A percentile compares a stretch with the other conserved stretches of the same genome.
Evolutionary conservation across 1,284 basidiomycete genomes (phyloP).

Genomic region (Cryptococcus sp.): DNA sequence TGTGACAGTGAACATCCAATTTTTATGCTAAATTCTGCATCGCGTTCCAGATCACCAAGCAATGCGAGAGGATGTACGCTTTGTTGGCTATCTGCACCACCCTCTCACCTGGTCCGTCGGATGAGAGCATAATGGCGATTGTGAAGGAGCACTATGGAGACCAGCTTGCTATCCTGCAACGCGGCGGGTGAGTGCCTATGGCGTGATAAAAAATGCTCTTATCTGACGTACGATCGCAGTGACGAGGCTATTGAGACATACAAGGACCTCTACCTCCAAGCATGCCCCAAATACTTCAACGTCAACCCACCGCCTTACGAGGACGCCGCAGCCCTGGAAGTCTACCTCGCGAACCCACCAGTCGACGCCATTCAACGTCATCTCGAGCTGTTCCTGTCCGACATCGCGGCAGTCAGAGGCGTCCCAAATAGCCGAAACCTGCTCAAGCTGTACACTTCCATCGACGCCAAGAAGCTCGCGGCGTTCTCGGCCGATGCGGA

Average conservation of each 20-base stretch:
- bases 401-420: conserved; percentile 72
- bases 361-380: conserved; percentile 83
- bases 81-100: conserved; percentile 91
- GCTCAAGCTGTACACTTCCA: conserved; percentile 91
- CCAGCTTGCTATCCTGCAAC: conserved; percentile 80
- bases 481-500: conserved; percentile 64
- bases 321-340: conserved; percentile 67
- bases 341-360: conserved; percentile 59
- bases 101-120: conserved; percentile 82
- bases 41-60: conserved; percentile 80
- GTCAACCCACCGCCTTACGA: conserved; percentile 94
- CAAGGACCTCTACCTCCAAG: conserved; percentile 91
- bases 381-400: conserved; percentile 73
- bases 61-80: conserved; percentile 96
- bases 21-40: not conserved
- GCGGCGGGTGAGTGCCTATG: conserved; percentile 62
- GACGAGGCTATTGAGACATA: conserved; percentile 77
- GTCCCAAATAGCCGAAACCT: conserved; percentile 87
- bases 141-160: conserved; percentile 93
- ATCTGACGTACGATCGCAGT: conserved; percentile 20
- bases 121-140: conserved; percentile 91
- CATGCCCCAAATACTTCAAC: conserved; percentile 95
- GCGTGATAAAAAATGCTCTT: not conserved
- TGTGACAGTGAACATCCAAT: not conserved
- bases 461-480: conserved; percentile 88